These are phyloP conservation scores for Gossypium rotundifolium DNA, from an alignment of 345 rosid species.

Conservation along the genomic window DNA sequence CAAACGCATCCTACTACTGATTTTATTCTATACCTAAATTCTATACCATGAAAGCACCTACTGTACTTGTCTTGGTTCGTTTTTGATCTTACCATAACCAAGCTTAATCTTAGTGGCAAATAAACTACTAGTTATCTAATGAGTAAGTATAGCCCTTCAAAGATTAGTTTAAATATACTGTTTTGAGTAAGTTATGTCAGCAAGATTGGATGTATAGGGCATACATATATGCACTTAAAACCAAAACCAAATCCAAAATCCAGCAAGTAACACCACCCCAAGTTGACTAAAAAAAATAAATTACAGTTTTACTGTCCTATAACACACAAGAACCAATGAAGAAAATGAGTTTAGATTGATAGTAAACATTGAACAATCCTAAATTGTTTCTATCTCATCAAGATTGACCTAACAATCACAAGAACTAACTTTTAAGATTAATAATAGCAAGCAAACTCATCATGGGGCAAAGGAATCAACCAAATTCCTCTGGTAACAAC, in stretches of 20 bases:
- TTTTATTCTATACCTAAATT: too few relatives aligned
- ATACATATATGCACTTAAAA: too few relatives aligned
- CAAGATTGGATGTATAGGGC: neutral
- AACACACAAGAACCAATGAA: neutral
- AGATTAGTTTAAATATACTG: too few relatives aligned
- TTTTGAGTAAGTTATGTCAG: neutral
- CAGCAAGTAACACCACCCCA: neutral
- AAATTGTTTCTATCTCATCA: too few relatives aligned
- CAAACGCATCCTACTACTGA: too few relatives aligned
- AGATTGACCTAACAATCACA: neutral
- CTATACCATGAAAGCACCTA: too few relatives aligned
- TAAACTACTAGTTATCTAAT: neutral
- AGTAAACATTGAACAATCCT: neutral
- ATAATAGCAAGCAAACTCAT: neutral
- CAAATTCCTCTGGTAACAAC: neutral
- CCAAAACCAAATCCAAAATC: too few relatives aligned
- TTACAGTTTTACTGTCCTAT: neutral
- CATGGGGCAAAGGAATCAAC: neutral
- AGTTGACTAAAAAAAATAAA: neutral
- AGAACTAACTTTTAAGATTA: neutral
- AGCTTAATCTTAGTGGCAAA: neutral
- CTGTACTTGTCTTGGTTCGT: too few relatives aligned
- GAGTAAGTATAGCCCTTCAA: neutral
- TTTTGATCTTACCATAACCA: too few relatives aligned
- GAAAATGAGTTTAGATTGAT: neutral